phyloP scores from a whole-genome alignment of 2,329 filamentous ascomycete genomes.

The Botryotinia narcissicola region DNA sequence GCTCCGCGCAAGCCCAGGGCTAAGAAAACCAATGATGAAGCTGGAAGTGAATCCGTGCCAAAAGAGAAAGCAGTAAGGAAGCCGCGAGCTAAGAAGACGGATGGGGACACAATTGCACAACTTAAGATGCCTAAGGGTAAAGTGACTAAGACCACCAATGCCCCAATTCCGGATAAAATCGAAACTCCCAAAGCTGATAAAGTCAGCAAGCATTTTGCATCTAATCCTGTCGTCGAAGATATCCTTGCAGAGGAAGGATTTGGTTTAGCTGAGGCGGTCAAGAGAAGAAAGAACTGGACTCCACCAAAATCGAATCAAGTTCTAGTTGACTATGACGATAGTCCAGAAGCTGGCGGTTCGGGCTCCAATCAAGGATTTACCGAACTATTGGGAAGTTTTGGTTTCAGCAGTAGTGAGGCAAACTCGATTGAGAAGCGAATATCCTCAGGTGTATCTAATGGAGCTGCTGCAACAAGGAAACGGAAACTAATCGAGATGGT shows the following conservation, averaged over 20 bases:
- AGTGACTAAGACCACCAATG: slow-evolving; percentile 38
- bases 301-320: slow-evolving; percentile 51
- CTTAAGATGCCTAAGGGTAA: slow-evolving; percentile 38
- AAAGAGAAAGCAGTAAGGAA: slow-evolving; percentile 24
- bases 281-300: slow-evolving; percentile 65
- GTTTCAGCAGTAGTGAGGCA: slow-evolving; percentile 37
- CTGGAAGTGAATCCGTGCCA: slow-evolving; percentile 3
- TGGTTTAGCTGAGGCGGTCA: slow-evolving; percentile 45
- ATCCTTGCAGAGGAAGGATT: slow-evolving; percentile 22
- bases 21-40: slow-evolving; percentile 29
- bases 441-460: not conserved
- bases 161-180: slow-evolving; percentile 25
- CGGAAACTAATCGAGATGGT: slow-evolving; percentile 56
- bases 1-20: slow-evolving; percentile 25
- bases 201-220: slow-evolving; percentile 19
- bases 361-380: slow-evolving; percentile 35
- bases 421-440: slow-evolving; percentile 21
- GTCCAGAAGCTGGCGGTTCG: slow-evolving; percentile 4
- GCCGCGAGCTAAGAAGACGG: slow-evolving; percentile 29
- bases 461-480: slow-evolving; percentile 45
- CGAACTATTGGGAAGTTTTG: slow-evolving; percentile 43
- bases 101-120: slow-evolving; percentile 33
- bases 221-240: not conserved
- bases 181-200: slow-evolving; percentile 23
- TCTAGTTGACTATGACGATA: not conserved